phyloP scores from a whole-genome alignment of 306 rosid species.

The Carpinus fangiana region DNA sequence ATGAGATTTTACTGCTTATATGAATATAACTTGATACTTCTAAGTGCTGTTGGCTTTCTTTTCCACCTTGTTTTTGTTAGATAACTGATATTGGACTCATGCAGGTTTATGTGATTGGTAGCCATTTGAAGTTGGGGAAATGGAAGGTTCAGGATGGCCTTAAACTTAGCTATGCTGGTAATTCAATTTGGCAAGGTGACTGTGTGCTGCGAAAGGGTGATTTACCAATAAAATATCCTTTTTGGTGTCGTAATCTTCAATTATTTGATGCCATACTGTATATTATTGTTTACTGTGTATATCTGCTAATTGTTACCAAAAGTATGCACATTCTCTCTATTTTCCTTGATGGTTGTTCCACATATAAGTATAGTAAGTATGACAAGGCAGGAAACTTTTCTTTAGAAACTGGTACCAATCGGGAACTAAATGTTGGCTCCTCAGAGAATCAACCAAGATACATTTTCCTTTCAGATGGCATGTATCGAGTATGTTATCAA shows the following conservation, averaged over 20 bases:
- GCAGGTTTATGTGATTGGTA: constrained; percentile 81
- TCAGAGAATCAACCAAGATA: constrained; percentile 54
- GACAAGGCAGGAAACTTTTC: constrained; percentile 55
- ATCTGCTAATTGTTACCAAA: constrained; percentile 4
- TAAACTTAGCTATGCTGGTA: constrained; percentile 76
- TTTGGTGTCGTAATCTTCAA: constrained; percentile 23
- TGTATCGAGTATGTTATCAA: constrained; percentile 67
- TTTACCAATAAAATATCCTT: constrained; percentile 85
- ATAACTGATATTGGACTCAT: constrained; percentile 23
- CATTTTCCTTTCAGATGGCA: constrained; percentile 78
- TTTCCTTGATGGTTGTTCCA: constrained; percentile 62
- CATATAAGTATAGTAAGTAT: constrained; percentile 82
- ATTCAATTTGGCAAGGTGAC: constrained; percentile 82
- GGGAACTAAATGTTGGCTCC: constrained; percentile 56
- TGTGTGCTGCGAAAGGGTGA: constrained; percentile 60
- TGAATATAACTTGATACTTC: background rate
- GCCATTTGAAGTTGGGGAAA: constrained; percentile 66
- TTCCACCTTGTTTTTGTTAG: constrained; percentile 15
- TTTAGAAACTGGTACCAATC: constrained; percentile 73
- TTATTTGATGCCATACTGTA: constrained; percentile 4
- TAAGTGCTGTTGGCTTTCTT: constrained; percentile 16
- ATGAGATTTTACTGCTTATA: constrained; percentile 16
- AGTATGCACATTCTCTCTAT: constrained; percentile 5
- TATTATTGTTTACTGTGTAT: constrained; percentile 22
- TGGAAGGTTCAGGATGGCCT: constrained; percentile 75